Evolutionary conservation across 106 monocot genomes (phyloP).

Genomic region (Dactylorhiza incarnata): DNA sequence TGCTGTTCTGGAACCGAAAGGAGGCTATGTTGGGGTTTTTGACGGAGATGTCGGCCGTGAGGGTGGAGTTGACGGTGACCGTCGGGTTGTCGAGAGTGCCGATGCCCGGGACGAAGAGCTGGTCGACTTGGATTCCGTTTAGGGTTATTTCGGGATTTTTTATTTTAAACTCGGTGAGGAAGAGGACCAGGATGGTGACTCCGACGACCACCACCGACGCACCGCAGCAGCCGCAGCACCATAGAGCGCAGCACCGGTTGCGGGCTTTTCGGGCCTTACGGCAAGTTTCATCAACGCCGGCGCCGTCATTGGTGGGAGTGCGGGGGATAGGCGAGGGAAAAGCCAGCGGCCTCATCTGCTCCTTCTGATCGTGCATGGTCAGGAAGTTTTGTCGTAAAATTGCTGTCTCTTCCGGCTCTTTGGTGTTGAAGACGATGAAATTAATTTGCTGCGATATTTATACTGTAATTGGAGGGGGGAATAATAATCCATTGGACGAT

Average conservation of each 20-base stretch:
- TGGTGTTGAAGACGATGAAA: too few relatives aligned
- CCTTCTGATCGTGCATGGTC: too few relatives aligned
- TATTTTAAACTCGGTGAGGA: constrained; percentile 55
- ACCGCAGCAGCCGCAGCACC: constrained; percentile 41
- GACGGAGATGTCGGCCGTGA: constrained; percentile 56
- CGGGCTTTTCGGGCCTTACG: not conserved
- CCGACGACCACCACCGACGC: constrained; percentile 30
- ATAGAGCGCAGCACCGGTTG: constrained; percentile 22
- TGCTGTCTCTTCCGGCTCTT: too few relatives aligned
- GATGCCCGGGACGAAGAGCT: constrained; percentile 1
- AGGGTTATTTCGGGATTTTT: constrained; percentile 49
- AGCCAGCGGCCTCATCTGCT: too few relatives aligned
- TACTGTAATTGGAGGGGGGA: too few relatives aligned
- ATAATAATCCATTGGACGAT: too few relatives aligned
- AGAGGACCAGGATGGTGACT: constrained; percentile 44
- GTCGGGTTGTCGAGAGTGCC: not conserved
- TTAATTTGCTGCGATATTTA: too few relatives aligned
- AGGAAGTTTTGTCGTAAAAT: too few relatives aligned
- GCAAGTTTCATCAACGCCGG: constrained; percentile 1
- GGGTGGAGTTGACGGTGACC: constrained; percentile 36
- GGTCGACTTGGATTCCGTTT: constrained; percentile 28
- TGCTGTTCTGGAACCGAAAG: constrained; percentile 46
- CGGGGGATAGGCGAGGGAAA: not conserved
- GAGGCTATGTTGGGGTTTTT: constrained; percentile 71
- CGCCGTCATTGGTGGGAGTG: not conserved